Conservation (phyloP, 768 basidiomycete species). For the Rhodosporidiobolus sp. region DNA sequence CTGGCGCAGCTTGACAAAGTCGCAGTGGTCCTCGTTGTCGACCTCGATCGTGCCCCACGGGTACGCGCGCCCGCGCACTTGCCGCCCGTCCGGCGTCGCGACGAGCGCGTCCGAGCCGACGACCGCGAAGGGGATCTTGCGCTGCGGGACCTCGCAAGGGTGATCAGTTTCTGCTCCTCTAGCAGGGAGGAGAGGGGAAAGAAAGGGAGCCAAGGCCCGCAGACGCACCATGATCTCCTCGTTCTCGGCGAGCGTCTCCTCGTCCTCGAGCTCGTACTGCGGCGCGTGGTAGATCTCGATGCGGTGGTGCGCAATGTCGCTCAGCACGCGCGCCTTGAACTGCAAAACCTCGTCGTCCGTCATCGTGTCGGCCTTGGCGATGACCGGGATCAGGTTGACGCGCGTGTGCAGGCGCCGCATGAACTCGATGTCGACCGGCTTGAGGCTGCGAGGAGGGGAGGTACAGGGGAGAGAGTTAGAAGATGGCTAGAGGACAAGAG, state of each 20-base stretch:
- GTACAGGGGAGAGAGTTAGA: not conserved
- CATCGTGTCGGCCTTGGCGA: slow-evolving; percentile 96
- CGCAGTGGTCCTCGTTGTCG: slow-evolving; percentile 98
- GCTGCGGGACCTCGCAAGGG: slow-evolving; percentile 46
- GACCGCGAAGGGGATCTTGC: slow-evolving; percentile 98
- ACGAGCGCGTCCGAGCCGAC: slow-evolving; percentile 89
- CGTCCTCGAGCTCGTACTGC: slow-evolving; percentile 95
- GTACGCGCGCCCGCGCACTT: slow-evolving; percentile 90
- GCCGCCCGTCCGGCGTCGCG: slow-evolving; percentile 76
- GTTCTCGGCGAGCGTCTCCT: slow-evolving; percentile 93
- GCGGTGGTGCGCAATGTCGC: slow-evolving; percentile 89
- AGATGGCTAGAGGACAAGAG: slow-evolving; percentile 12
- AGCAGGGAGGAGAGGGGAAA: not conserved
- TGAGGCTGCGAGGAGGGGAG: slow-evolving; percentile 59
- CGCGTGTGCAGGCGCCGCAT: slow-evolving; percentile 96
- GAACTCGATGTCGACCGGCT: slow-evolving; percentile 97
- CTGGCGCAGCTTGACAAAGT: slow-evolving; percentile 98
- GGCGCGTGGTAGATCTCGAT: slow-evolving; percentile 99
- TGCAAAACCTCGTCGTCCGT: slow-evolving; percentile 90
- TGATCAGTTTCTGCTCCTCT: not conserved
- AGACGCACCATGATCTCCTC: slow-evolving; percentile 71
- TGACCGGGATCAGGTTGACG: slow-evolving; percentile 97
- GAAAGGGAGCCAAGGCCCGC: not conserved
- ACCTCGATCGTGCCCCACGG: slow-evolving; percentile 99
- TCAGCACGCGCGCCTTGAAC: slow-evolving; percentile 80